Conservation (phyloP, 75 land plant genomes). For the Pseudotsuga menziesii region DNA sequence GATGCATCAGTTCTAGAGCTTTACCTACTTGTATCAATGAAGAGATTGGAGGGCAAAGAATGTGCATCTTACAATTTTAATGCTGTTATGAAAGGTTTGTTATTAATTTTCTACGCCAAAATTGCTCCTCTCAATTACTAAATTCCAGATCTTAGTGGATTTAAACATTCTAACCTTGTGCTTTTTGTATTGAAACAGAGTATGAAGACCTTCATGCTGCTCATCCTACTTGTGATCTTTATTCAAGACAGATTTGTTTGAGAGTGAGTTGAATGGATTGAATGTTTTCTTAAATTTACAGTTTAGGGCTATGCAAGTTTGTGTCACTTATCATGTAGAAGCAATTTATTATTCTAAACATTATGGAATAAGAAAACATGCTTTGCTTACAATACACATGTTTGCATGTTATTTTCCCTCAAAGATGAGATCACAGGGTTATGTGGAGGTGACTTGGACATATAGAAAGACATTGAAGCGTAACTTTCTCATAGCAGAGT, state of each 20-base stretch:
- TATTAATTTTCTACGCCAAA: neutral
- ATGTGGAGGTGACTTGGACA: neutral
- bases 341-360: neutral
- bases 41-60: slow-evolving; percentile 76
- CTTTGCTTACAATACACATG: neutral
- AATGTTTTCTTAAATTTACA: neutral
- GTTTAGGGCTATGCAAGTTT: neutral
- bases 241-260: slow-evolving; percentile 60
- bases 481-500: neutral
- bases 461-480: neutral
- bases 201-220: slow-evolving; percentile 72
- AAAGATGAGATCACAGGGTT: neutral
- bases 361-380: neutral
- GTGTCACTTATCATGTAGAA: neutral
- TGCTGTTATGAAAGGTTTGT: slow-evolving; percentile 74
- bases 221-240: slow-evolving; percentile 71
- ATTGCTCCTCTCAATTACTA: neutral
- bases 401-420: neutral
- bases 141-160: neutral
- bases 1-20: slow-evolving; percentile 88
- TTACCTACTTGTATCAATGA: slow-evolving; percentile 82
- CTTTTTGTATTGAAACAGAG: slow-evolving; percentile 45
- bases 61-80: slow-evolving; percentile 77
- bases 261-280: slow-evolving; percentile 40
- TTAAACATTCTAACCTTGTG: neutral